Evolutionary conservation across 2,329 filamentous ascomycete genomes (phyloP), one percentile per base, ranked within the genome.

Genomic region (Cordyceps tenuipes): DNA sequence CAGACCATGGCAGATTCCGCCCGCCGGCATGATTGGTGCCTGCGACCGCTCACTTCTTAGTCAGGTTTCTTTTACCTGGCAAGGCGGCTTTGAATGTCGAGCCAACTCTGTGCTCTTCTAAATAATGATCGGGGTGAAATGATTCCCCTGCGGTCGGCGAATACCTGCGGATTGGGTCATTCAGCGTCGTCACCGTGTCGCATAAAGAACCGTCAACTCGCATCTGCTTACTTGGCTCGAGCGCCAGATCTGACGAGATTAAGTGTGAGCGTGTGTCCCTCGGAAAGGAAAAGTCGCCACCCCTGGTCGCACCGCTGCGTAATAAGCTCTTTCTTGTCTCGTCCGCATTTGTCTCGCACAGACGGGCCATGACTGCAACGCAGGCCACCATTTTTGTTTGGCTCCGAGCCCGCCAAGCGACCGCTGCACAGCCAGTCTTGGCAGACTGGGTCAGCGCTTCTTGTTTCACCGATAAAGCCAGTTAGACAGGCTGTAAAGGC

Each of bases 221-320:
- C 56, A 51, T 58, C 44, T 48, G 56, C 56, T 52, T 52, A 51
- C 56, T n/a, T 51, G 56, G 48, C 39, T 44, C 41, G 56, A 52
- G 56, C 56, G 56, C 39, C 56, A 59, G 56, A 59, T 59, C 56
- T 59, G 56, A 59, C 56, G 48, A 59, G 56, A 52, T 59, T 52
- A 9, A 23, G 23, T 23, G 23, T 23, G 23, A 23, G 23, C 4
- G 39, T 59, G 26, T 44, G 12, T 36, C 34, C 26, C 5, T 51
- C 26, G 23, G n/a, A 19, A 23, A n/a, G 17, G 36, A 36, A 36
- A 13, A 36, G 34, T 36, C 34, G 17, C 34, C 48, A 59, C 47
- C 56, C 56, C 47, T 59, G 56, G 56, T 29, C 36, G 21, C 56
- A 34, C 34, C 13, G 48, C 26, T 52, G 48, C 56, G 56, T 59